Base-by-base conservation (phyloP, 148 eudicot genomes). In the Cornus florida region DNA sequence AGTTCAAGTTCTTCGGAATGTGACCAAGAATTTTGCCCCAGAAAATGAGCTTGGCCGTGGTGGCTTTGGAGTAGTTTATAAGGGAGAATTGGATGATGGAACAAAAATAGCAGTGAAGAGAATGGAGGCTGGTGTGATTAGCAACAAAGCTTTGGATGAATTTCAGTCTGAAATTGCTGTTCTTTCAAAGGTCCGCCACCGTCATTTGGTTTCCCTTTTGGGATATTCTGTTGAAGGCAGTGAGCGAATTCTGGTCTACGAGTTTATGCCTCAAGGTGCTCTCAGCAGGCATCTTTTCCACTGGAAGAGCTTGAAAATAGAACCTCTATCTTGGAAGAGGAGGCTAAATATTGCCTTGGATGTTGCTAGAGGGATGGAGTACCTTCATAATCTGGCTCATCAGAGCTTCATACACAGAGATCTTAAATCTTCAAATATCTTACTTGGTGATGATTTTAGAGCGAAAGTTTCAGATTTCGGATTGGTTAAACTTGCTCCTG, bases 381-480 rank as follows among this genome's bases (percentile, higher is more conserved):
- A 97, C 80, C 97, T 97, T 77, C 99, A 97, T 78, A 81, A 75
- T 83, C 78, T 97, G 13, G 97, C 95, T 59, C 99, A 97, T 76
- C 97, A 91, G 80, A 94, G 98, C 84, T 97, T 97, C 87, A 89
- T 97, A 74, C 99, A 97, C 69, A 79, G 99, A 70, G 99, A 97
- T 83, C 98, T 97, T 32, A 97, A 97, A 75, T 87, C 99, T 33
- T 97, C 99, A 16, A 97, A 97, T 78, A 89, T 97, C 57, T 88
- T 97, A 68, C 95, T 97, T 53, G 97, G 95, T 23, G 99, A 97
- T 83, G 99, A 97, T 85, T 97, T 86, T 83, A 87, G 85, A 81
- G 99, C 99, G 0, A 97, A 97, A 83, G 89, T 97, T 70, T 88
- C 99, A 8, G 99, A 97, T 80, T 97, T 97, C 82, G 99, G 99